Evolutionary conservation across 148 eudicot genomes (phyloP).

Genomic region (Silene conica): DNA sequence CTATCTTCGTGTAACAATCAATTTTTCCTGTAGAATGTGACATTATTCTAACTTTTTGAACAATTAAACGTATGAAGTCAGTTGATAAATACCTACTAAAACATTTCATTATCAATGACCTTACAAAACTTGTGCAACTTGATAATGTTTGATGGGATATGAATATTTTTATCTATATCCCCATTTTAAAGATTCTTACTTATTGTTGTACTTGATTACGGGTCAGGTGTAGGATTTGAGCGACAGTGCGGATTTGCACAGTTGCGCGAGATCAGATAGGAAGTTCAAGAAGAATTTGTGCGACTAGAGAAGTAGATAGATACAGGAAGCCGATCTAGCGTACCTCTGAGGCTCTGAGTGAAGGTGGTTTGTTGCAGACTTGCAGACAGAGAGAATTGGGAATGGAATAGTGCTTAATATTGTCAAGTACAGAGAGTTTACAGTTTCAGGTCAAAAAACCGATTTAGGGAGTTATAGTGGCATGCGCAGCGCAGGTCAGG

Average conservation of each 20-base stretch:
- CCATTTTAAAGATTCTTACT: neutral
- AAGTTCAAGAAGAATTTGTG: neutral
- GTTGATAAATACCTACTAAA: too few species aligned
- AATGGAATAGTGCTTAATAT: constrained; percentile 77
- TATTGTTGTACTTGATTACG: neutral
- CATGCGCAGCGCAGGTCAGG: too few species aligned
- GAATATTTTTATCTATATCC: neutral
- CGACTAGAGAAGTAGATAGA: constrained; percentile 33
- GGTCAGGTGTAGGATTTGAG: neutral
- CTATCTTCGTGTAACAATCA: too few species aligned
- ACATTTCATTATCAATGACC: too few species aligned
- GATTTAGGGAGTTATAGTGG: too few species aligned
- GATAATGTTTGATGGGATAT: neutral
- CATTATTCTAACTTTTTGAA: too few species aligned
- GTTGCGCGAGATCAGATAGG: constrained; percentile 70
- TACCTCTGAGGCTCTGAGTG: constrained; percentile 51
- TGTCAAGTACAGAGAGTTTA: constrained; percentile 66
- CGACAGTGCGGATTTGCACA: constrained; percentile 48
- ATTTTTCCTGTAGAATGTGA: too few species aligned
- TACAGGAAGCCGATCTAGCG: constrained; percentile 33
- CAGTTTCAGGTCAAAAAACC: too few species aligned
- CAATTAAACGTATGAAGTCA: too few species aligned
- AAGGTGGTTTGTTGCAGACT: constrained; percentile 83
- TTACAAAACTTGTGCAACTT: too few species aligned
- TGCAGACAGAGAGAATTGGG: constrained; percentile 66